Evolutionary conservation across 1,139 yeast species (phyloP), one percentile per base, ranked within the genome.

Genomic region (Candida sanyaensis): DNA sequence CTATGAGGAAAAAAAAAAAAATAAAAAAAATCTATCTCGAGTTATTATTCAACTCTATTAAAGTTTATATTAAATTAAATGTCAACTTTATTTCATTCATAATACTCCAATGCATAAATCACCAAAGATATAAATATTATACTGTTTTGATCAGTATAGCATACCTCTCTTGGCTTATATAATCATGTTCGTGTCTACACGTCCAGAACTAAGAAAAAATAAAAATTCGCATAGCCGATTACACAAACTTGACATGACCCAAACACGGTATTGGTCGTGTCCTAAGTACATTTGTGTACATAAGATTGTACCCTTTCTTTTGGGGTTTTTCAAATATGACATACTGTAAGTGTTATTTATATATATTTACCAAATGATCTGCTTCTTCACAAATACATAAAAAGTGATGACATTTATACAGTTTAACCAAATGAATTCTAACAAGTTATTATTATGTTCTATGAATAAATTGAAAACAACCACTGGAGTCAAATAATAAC

Each of bases 401-500:
- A 83, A 70, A 0, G 88, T 73, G 0, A 71, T 62, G 1, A 73
- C 61, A 56, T 89, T 85, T 54, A 91, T 73, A 2, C 67, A 38
- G 63, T 77, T 66, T 53, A 80, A 74, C 89, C 92, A 90, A 0
- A 69, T 46, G 46, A 80, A 75, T 62, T 93, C 98, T 3, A 73
- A 46, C 1, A 66, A 42, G 40, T 80, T 68, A 51, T 86, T 74
- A n/a, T 28, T 23, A 41, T 81, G 69, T 50, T 86, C 74, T 6
- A 76, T 67, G 50, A 83, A 76, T 6, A 88, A 49, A 57, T 97
- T 77, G 82, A 92, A 91, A 33, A 91, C 62, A 11, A 88, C 63
- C 60, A 82, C 83, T 3, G 99, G 98, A 2, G 89, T 61, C 44
- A 93, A 87, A 64, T 86, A 93, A 65, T 95, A 93, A 47, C 99